phyloP scores from a whole-genome alignment of 371 early-diverging fungal species.

The Quaeritorhiza haematococci region DNA sequence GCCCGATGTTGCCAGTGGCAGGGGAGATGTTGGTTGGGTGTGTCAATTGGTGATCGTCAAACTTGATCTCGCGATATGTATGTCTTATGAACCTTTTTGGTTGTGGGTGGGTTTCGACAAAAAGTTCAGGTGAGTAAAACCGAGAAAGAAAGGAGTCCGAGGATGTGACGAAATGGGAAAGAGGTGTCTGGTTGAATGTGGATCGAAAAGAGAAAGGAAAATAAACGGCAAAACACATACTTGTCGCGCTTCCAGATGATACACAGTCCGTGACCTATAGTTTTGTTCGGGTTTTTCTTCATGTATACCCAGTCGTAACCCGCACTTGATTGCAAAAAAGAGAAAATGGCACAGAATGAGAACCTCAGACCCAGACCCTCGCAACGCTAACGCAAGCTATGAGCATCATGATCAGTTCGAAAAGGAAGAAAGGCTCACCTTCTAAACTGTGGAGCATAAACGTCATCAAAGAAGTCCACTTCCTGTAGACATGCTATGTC shows the following conservation, averaged over 20 bases:
- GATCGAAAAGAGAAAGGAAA: too few relatives aligned
- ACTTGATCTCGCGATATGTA: conserved; percentile 11
- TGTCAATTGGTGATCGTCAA: conserved; percentile 29
- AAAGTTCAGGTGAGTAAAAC: too few relatives aligned
- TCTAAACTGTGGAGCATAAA: conserved; percentile 13
- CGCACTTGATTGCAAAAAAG: too few relatives aligned
- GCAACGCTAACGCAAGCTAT: too few relatives aligned
- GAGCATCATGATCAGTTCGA: too few relatives aligned
- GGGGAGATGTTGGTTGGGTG: conserved; percentile 30
- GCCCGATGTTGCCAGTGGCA: conserved; percentile 44
- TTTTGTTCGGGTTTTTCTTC: conserved; percentile 16
- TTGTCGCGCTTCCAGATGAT: conserved; percentile 33
- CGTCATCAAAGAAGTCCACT: conserved; percentile 33
- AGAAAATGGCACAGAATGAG: too few relatives aligned
- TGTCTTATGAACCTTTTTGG: not conserved
- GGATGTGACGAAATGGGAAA: too few relatives aligned
- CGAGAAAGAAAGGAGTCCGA: too few relatives aligned
- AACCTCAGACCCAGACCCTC: too few relatives aligned
- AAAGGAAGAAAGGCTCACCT: too few relatives aligned
- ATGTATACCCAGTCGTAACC: conserved; percentile 36
- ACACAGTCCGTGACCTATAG: conserved; percentile 38
- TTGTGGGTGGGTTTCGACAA: too few relatives aligned
- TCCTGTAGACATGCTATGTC: conserved; percentile 52
- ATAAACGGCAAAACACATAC: conserved; percentile 6
- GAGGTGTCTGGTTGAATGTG: too few relatives aligned